These are phyloP conservation scores for Nymphaea thermarum DNA, from an alignment of 164 flowering plant genomes.

Conservation along the genomic window DNA sequence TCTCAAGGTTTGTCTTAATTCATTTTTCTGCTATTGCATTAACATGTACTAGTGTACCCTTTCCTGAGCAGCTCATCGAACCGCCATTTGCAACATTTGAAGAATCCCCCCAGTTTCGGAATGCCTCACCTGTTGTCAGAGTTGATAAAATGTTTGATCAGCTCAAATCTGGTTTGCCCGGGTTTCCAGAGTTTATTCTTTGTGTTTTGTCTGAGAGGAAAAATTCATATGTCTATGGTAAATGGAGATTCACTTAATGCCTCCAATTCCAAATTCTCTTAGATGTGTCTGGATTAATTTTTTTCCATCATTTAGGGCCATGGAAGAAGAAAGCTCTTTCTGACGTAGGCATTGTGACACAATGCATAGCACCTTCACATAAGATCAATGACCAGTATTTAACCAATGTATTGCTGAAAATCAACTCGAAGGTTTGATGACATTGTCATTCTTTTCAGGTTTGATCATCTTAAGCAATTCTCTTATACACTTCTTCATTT, in stretches of 20 bases:
- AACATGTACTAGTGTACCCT: too few relatives aligned
- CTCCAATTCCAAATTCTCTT: too few relatives aligned
- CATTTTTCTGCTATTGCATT: constrained; percentile 13
- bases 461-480: not conserved
- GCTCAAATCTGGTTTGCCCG: constrained; percentile 36
- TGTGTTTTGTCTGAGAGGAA: constrained; percentile 28
- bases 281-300: too few relatives aligned
- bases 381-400: constrained; percentile 35
- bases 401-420: constrained; percentile 55
- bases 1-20: constrained; percentile 1
- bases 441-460: constrained; percentile 1
- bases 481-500: not conserved
- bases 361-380: constrained; percentile 64
- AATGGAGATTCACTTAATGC: not conserved
- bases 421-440: constrained; percentile 23
- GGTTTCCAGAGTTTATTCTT: constrained; percentile 44
- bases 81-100: too few relatives aligned
- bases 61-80: too few relatives aligned
- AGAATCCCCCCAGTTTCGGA: constrained; percentile 18
- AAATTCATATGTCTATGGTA: constrained; percentile 45
- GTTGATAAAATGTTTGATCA: constrained; percentile 58
- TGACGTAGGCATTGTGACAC: constrained; percentile 75
- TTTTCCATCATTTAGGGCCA: constrained; percentile 12
- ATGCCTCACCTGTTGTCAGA: constrained; percentile 33
- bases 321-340: constrained; percentile 29